Evolutionary conservation across 768 basidiomycete genomes (phyloP).

Genomic region (Tricholoma flavovirens): DNA sequence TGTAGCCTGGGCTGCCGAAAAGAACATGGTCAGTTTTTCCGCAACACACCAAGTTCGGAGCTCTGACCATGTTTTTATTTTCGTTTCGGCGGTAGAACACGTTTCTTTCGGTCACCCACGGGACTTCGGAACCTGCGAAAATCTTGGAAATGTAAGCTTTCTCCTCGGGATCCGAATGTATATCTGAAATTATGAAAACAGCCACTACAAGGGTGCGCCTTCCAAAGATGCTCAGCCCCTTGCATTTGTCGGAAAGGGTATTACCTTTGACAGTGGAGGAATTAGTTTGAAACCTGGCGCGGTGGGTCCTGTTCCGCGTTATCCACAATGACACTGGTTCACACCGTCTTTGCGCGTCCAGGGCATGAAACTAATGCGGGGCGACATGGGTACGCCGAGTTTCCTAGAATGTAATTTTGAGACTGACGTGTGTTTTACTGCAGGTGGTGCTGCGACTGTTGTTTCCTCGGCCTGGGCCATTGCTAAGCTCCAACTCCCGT

Average conservation of each 20-base stretch:
- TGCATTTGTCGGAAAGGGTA: conserved; percentile 81
- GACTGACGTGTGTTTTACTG: neutral
- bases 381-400: conserved; percentile 67
- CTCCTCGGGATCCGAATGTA: neutral
- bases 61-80: neutral
- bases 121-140: conserved; percentile 78
- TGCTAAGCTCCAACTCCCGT: conserved; percentile 79
- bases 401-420: neutral
- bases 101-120: conserved; percentile 83
- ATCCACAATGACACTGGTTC: neutral
- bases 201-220: conserved; percentile 77
- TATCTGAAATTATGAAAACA: conserved; percentile 20
- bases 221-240: conserved; percentile 53
- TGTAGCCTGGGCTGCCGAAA: conserved; percentile 74
- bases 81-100: conserved; percentile 45
- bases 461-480: conserved; percentile 69
- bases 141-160: conserved; percentile 71
- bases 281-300: conserved; percentile 77
- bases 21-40: conserved; percentile 62
- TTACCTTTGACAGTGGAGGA: conserved; percentile 87
- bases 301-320: conserved; percentile 31
- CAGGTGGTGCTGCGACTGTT: conserved; percentile 77
- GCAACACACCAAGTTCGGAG: neutral
- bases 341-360: neutral
- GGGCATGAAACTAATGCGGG: conserved; percentile 84